A percentile compares a stretch with the other conserved stretches of the same genome.
These are phyloP conservation scores for Croton setiger DNA, from an alignment of 441 rosid species.

Conservation along the genomic window DNA sequence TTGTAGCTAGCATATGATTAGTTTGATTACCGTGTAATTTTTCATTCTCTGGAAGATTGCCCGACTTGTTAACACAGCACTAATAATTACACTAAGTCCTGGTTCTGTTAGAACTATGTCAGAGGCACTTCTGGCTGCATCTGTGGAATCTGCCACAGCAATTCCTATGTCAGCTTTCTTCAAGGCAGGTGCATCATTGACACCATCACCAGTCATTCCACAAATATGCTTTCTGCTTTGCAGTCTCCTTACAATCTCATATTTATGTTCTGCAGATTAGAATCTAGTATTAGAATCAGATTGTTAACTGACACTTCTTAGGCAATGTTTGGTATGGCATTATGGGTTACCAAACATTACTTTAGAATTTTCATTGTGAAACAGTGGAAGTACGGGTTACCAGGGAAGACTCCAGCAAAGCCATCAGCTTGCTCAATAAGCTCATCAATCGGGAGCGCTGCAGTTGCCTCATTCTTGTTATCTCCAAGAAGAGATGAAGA, in stretches of 20 bases:
- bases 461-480: constrained; percentile 54
- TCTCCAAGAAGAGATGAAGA: constrained; percentile 80
- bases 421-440: constrained; percentile 92
- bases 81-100: constrained; percentile 79
- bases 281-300: constrained; percentile 1
- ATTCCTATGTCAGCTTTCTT: constrained; percentile 95
- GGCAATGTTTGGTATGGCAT: too few relatives aligned
- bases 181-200: constrained; percentile 91
- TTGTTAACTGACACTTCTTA: not conserved
- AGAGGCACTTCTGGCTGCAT: constrained; percentile 86
- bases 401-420: constrained; percentile 93
- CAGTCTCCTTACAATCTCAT: constrained; percentile 77
- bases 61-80: constrained; percentile 79
- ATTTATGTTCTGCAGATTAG: constrained; percentile 61
- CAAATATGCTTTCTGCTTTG: constrained; percentile 72
- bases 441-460: constrained; percentile 80
- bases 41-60: constrained; percentile 96
- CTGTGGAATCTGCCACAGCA: constrained; percentile 90
- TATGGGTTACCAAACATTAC: too few relatives aligned
- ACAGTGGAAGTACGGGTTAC: constrained; percentile 21
- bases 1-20: constrained; percentile 22
- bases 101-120: constrained; percentile 92
- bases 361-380: not conserved
- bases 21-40: constrained; percentile 58
- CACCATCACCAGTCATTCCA: constrained; percentile 98